Evolutionary conservation across 2,329 filamentous ascomycete genomes (phyloP), one percentile per base, ranked within the genome.

Genomic region (Zymoseptoria crescenta): DNA sequence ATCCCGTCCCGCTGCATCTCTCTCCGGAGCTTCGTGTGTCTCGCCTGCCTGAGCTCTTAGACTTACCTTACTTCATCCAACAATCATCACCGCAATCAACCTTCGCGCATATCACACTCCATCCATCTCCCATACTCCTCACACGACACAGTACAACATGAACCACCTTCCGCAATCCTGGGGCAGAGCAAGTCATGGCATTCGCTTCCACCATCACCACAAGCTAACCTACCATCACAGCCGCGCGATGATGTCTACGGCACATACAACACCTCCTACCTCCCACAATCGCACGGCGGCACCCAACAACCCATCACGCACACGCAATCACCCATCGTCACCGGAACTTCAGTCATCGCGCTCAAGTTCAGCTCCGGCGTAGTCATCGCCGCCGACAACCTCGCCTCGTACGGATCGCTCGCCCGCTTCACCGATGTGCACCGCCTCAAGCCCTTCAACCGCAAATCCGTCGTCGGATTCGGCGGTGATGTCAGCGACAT

Each of bases 401-500:
- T 99, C 65, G 94, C 94, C 68, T 99, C 94, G 59, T 99, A 99
- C 77, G 94, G 94, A 74, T 96, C 94, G 59, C 89, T 80, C 67
- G 93, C 94, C 61, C 91, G 94, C 73, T 99, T 97, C 83, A 92
- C 89, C 70, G 89, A 96, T 75, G 91, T 97, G 74, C 95, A 96
- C 80, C 92, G 94, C 73, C 87, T 99, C 67, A 91, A 91, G 69
- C 83, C 86, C 69, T 97, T 97, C 77, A 90, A 91, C 77, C 82
- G 86, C 66, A 85, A 87, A 65, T 87, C 91, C 29, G 84, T 97
- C 61, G 82, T 99, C 72, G 94, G 94, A 70, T 96, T 97, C 78
- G 91, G 91, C 74, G 94, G 94, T 75, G 94, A 99, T 79, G 87
- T 99, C 69, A 96, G 90, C 65, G 94, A 99, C 80, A 97, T 99